A percentile compares a stretch with the other conserved stretches of the same genome.
phyloP scores from a whole-genome alignment of 352 stramenopile genomes.

The Phytophthora sp. region DNA sequence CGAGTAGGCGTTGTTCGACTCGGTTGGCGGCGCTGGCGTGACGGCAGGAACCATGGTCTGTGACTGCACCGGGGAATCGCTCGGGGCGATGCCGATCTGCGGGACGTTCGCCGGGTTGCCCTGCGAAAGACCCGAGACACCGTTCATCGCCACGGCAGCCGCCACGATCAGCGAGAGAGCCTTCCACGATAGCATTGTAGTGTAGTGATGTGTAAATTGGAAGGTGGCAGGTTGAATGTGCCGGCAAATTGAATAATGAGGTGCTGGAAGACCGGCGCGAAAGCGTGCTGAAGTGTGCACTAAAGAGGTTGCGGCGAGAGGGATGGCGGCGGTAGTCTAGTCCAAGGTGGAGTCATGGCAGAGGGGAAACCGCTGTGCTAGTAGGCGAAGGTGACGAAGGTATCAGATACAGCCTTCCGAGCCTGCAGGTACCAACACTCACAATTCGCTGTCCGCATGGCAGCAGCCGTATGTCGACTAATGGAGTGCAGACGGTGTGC shows the following conservation, averaged over 20 bases:
- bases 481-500: background rate
- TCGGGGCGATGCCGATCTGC: background rate
- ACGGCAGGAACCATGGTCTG: background rate
- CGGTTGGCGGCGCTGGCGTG: background rate
- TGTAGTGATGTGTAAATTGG: background rate
- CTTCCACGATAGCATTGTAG: constrained; percentile 19
- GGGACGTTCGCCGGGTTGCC: constrained; percentile 6
- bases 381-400: background rate
- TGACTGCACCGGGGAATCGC: background rate
- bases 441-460: constrained; percentile 9
- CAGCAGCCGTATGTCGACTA: constrained; percentile 1
- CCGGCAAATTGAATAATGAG: constrained; percentile 30
- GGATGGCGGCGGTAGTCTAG: background rate
- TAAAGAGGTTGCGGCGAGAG: background rate
- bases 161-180: constrained; percentile 17
- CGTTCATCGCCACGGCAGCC: constrained; percentile 10
- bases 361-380: background rate
- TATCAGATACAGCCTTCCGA: constrained; percentile 8
- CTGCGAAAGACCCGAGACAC: constrained; percentile 13
- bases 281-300: background rate
- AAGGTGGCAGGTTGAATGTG: constrained; percentile 2
- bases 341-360: constrained; percentile 7
- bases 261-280: background rate
- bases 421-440: constrained; percentile 3
- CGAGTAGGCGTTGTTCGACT: background rate